A percentile compares a stretch with the other conserved stretches of the same genome.
These are phyloP conservation scores for Citrus hindsii DNA, from an alignment of 345 rosid genomes.

Conservation along the genomic window DNA sequence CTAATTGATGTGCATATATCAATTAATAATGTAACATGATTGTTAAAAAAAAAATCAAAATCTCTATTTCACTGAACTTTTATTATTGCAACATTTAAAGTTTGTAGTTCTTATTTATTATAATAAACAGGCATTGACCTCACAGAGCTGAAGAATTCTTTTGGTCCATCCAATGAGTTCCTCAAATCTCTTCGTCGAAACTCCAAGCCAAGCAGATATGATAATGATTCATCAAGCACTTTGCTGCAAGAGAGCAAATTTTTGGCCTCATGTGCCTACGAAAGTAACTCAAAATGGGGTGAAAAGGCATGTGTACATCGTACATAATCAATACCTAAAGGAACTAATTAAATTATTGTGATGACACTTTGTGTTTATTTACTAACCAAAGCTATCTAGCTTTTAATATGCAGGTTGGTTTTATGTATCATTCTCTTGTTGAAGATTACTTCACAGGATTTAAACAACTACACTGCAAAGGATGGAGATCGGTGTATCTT, in stretches of 20 bases:
- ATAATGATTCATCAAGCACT: background rate
- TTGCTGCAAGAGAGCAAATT: constrained; percentile 11
- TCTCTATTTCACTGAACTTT: background rate
- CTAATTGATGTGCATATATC: background rate
- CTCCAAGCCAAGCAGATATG: background rate
- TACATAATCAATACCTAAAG: background rate
- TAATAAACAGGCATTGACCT: constrained; percentile 11
- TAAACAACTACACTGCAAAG: constrained; percentile 23
- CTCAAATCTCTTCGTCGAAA: constrained; percentile 14
- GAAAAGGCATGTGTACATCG: constrained; percentile 22
- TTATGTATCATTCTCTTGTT: constrained; percentile 28
- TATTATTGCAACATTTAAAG: too few species aligned
- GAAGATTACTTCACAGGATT: constrained; percentile 45
- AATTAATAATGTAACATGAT: too few species aligned
- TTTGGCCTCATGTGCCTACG: constrained; percentile 34
- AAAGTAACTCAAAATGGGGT: constrained; percentile 39
- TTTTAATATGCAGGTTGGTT: constrained; percentile 30
- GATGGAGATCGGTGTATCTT: constrained; percentile 38
- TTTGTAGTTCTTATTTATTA: background rate
- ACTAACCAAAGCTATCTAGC: background rate
- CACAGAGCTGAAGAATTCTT: constrained; percentile 5
- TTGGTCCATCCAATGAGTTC: constrained; percentile 36
- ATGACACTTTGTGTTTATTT: background rate
- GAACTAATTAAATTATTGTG: background rate
- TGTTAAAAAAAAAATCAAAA: too few species aligned